Conservation (phyloP, 768 basidiomycete genomes). For the Sporobolomyces pararoseus region DNA sequence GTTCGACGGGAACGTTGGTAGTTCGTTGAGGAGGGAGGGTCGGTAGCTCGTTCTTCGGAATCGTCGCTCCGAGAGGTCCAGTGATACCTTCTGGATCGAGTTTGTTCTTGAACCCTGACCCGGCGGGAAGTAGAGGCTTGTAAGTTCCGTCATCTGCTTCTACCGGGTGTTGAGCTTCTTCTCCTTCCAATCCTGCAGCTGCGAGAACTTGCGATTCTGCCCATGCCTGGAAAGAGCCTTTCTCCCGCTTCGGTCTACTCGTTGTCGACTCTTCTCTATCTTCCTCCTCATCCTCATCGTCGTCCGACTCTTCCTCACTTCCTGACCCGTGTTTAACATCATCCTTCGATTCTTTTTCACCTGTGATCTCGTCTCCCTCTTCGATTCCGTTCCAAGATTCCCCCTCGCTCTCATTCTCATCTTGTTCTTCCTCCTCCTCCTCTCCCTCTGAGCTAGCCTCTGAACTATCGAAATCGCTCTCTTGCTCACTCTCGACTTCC, state of each 20-base stretch:
- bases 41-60: slow-evolving; percentile 29
- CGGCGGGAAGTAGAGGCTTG: slow-evolving; percentile 34
- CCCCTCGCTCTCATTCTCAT: slow-evolving; percentile 42
- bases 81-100: slow-evolving; percentile 26
- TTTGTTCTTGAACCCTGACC: slow-evolving; percentile 23
- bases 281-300: slow-evolving; percentile 62
- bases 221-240: slow-evolving; percentile 42
- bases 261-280: slow-evolving; percentile 54
- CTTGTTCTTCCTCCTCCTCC: slow-evolving; percentile 48
- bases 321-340: slow-evolving; percentile 1
- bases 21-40: slow-evolving; percentile 37
- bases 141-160: slow-evolving; percentile 23
- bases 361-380: slow-evolving; percentile 42
- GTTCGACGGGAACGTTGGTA: slow-evolving; percentile 39
- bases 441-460: slow-evolving; percentile 41
- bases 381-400: slow-evolving; percentile 43
- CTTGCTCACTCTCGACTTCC: slow-evolving; percentile 39
- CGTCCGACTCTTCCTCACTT: slow-evolving; percentile 50
- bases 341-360: background rate
- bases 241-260: slow-evolving; percentile 15
- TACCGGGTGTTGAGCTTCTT: slow-evolving; percentile 1
- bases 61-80: slow-evolving; percentile 38
- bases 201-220: slow-evolving; percentile 38
- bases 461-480: slow-evolving; percentile 39
- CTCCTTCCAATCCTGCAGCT: slow-evolving; percentile 21